Base-by-base conservation (phyloP, 2,329 filamentous ascomycete species). In the Colletotrichum agaves region DNA sequence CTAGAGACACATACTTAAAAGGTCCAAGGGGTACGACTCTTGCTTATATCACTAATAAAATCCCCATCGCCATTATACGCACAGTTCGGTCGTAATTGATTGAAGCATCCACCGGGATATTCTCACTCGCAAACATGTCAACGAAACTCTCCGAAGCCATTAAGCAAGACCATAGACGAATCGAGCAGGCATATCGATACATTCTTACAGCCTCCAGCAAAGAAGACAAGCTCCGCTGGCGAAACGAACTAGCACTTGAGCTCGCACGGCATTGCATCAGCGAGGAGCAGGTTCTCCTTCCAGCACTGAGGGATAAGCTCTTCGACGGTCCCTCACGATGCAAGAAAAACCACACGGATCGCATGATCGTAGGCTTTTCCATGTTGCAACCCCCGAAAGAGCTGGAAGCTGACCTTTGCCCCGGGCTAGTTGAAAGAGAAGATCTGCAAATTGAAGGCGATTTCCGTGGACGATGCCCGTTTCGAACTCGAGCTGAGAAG, bases 201-300 rank as follows among this genome's bases (percentile, higher is more conserved):
- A 66, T 62, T 1, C 57, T 66, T 10, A 69, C 62, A 5, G 52
- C 66, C 12, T 37, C 49, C 2, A 50, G 37, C 1, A 5, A 35
- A 2, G 56, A 66, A 1, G 66, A 69, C 8, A 67, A 66, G 15
- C n/a, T 62, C 19, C 39, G 43, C 3, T 69, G 66, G 66, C 61
- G 62, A 10, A 62, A 62, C 10, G 66, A 66, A 17, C 46, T 69
- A 8, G 63, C 56, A 1, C 63, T 69, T 4, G 66, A 69, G 27
- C 66, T 69, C 5, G 66, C 66, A n/a, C n/a, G 66, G 13, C 66
- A 69, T 21, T 69, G 66, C 21, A 53, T 67, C 17, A 67, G 62
- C 21, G 66, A 69, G 17, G 62, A 67, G 23, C 50, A 62, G 39
- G 35, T 69, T 2, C 44, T 69, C n/a, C 49, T 67, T 4, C 66